Conservation (phyloP, 495 filamentous ascomycete species). For the Xylaria longipes region DNA sequence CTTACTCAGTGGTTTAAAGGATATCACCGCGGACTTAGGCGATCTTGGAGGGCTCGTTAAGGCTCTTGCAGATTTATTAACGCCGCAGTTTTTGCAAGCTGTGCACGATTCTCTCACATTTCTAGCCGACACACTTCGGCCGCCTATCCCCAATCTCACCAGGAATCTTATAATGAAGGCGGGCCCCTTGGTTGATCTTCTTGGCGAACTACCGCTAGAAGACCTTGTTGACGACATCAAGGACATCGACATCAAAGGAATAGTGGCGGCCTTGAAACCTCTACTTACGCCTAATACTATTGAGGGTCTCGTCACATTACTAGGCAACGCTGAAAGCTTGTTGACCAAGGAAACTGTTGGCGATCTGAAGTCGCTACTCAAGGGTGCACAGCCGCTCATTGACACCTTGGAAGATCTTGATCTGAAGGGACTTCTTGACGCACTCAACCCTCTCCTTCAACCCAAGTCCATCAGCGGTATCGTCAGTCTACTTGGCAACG, state of each 20-base stretch:
- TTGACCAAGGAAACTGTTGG: slow-evolving; percentile 50
- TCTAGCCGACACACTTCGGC: slow-evolving; percentile 39
- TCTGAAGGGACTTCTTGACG: slow-evolving; percentile 32
- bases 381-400: slow-evolving; percentile 38
- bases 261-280: slow-evolving; percentile 48
- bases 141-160: slow-evolving; percentile 39
- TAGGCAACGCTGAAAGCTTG: slow-evolving; percentile 50
- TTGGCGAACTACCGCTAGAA: slow-evolving; percentile 40
- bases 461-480: slow-evolving; percentile 49
- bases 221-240: slow-evolving; percentile 39
- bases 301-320: slow-evolving; percentile 51
- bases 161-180: slow-evolving; percentile 39
- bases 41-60: slow-evolving; percentile 34
- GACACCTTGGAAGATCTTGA: slow-evolving; percentile 38
- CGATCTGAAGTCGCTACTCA: slow-evolving; percentile 47
- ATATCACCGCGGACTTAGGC: slow-evolving; percentile 31
- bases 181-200: slow-evolving; percentile 39
- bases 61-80: slow-evolving; percentile 38
- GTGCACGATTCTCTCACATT: slow-evolving; percentile 43
- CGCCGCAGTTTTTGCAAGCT: slow-evolving; percentile 40
- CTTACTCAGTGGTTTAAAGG: slow-evolving; percentile 34
- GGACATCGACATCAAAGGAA: slow-evolving; percentile 53
- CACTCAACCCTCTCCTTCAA: slow-evolving; percentile 42
- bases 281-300: slow-evolving; percentile 52
- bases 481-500: slow-evolving; percentile 48